Percentiles rank a stretch among this genome's conserved stretches.
These are phyloP conservation scores for Luvunga scandens DNA, from an alignment of 345 rosid species.

Conservation along the genomic window DNA sequence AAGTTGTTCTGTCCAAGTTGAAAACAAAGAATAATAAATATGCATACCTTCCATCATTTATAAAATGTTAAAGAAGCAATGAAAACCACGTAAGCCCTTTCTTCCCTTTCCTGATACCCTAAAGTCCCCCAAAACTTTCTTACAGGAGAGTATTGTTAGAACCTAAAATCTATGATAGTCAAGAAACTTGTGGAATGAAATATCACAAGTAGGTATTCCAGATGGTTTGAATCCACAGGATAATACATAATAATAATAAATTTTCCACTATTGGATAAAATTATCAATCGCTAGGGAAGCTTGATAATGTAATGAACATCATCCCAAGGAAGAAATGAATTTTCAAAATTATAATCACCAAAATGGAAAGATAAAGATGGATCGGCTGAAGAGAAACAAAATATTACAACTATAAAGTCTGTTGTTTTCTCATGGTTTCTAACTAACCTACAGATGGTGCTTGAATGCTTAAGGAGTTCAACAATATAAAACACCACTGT, in stretches of 20 bases:
- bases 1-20: neutral
- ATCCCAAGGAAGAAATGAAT: neutral
- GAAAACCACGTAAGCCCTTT: neutral
- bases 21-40: neutral
- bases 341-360: neutral
- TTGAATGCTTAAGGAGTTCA: neutral
- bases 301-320: neutral
- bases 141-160: neutral
- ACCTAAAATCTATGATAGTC: neutral
- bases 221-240: neutral
- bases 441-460: neutral
- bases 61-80: slow-evolving; percentile 1
- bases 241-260: neutral
- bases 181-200: neutral
- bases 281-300: neutral
- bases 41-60: neutral
- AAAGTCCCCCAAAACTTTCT: neutral
- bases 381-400: neutral
- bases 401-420: neutral
- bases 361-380: neutral
- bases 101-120: neutral
- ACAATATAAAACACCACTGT: neutral
- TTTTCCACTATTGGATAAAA: neutral
- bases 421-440: neutral
- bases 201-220: neutral